Evolutionary conservation across 495 filamentous ascomycete species (phyloP).

Genomic region (Neurospora discreta): DNA sequence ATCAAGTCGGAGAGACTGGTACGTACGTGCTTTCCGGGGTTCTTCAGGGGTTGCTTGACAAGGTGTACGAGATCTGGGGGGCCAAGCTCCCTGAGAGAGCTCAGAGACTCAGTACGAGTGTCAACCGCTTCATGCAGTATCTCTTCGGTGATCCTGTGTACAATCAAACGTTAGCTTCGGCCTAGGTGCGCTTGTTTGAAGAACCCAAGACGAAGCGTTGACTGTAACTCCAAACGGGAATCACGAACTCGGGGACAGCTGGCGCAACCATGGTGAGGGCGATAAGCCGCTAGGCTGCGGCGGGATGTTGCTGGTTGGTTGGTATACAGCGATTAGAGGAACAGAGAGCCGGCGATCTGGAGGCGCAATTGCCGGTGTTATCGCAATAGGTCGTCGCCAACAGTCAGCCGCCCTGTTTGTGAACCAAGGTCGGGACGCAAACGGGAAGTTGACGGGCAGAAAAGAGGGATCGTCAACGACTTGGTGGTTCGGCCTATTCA

Average conservation of each 20-base stretch:
- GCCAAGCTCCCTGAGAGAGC: conserved; percentile 78
- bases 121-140: conserved; percentile 80
- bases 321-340: not conserved
- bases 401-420: not conserved
- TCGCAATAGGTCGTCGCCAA: not conserved
- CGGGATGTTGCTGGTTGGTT: not conserved
- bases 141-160: conserved; percentile 74
- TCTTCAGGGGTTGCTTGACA: conserved; percentile 69
- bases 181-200: not conserved
- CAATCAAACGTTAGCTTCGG: conserved; percentile 11
- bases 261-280: conserved; percentile 66
- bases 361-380: not conserved
- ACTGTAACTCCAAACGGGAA: conserved; percentile 6
- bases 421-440: not conserved
- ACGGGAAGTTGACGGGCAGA: not conserved
- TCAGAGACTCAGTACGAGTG: conserved; percentile 76
- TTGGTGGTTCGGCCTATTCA: not conserved
- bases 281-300: not conserved
- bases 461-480: not conserved
- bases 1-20: not conserved
- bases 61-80: conserved; percentile 94
- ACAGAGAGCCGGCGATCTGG: not conserved
- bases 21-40: conserved; percentile 51
- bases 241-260: conserved; percentile 75
- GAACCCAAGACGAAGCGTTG: not conserved